Evolutionary conservation across 2,329 filamentous ascomycete species (phyloP).

Genomic region (Beauveria sp.): DNA sequence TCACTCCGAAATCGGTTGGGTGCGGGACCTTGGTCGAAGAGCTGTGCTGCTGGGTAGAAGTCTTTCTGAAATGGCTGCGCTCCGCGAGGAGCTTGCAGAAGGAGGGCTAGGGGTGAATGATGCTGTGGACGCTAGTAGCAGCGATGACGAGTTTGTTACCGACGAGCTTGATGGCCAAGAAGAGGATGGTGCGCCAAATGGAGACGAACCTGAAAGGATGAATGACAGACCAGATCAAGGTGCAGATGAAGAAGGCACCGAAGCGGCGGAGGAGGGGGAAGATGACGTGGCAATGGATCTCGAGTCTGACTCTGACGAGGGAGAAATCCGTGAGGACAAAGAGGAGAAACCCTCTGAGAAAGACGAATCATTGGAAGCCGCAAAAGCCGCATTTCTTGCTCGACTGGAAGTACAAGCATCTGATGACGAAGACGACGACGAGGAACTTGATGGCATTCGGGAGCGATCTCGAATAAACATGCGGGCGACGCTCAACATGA

Average conservation of each 20-base stretch:
- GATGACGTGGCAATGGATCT: constrained; percentile 38
- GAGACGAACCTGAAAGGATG: constrained; percentile 18
- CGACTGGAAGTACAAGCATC: constrained; percentile 28
- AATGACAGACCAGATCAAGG: constrained; percentile 9
- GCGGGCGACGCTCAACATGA: constrained; percentile 81
- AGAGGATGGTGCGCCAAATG: constrained; percentile 16
- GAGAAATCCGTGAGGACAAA: constrained; percentile 23
- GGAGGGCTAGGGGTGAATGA: constrained; percentile 35
- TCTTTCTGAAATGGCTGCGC: constrained; percentile 43
- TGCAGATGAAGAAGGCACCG: constrained; percentile 13
- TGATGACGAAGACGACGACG: constrained; percentile 14
- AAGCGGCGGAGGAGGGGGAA: constrained; percentile 17
- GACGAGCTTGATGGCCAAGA: constrained; percentile 21
- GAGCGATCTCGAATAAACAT: constrained; percentile 39
- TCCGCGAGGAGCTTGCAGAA: constrained; percentile 35
- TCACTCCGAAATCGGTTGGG: constrained; percentile 64
- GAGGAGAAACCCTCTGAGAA: constrained; percentile 16
- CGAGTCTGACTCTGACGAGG: constrained; percentile 28
- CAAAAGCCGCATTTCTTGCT: constrained; percentile 40
- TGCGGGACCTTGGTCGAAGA: constrained; percentile 73
- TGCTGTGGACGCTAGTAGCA: constrained; percentile 38
- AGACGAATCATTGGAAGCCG: constrained; percentile 33
- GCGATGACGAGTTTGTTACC: constrained; percentile 29
- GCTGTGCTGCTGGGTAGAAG: constrained; percentile 56
- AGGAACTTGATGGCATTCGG: constrained; percentile 20